A percentile compares a stretch with the other conserved stretches of the same genome.
phyloP scores from a whole-genome alignment of 2,329 filamentous ascomycete genomes.

The Exophiala dermatitidis region DNA sequence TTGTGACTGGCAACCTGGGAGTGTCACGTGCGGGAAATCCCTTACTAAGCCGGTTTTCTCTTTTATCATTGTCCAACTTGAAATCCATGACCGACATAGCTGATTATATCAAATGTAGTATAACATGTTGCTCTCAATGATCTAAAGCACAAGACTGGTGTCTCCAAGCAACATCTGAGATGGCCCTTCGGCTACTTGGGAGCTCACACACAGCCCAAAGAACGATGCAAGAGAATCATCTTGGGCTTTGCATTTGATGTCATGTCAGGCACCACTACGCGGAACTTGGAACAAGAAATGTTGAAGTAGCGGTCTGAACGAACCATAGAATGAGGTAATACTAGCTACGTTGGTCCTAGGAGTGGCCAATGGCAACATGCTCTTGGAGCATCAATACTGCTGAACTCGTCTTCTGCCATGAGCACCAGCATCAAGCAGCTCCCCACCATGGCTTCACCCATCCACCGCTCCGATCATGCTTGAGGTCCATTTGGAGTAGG shows the following conservation, averaged over 20 bases:
- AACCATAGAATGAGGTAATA: not conserved
- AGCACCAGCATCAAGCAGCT: not conserved
- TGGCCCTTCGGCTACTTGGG: too few relatives aligned
- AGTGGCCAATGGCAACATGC: not conserved
- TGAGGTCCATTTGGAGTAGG: slow-evolving; percentile 12
- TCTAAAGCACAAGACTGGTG: too few relatives aligned
- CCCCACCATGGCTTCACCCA: not conserved
- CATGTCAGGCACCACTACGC: not conserved
- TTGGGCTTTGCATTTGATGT: too few relatives aligned
- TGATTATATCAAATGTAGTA: too few relatives aligned
- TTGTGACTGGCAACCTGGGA: not conserved
- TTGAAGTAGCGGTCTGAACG: too few relatives aligned
- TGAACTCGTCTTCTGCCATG: not conserved
- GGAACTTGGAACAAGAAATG: too few relatives aligned
- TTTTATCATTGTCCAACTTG: not conserved
- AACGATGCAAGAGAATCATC: too few relatives aligned
- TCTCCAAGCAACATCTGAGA: too few relatives aligned
- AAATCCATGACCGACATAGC: too few relatives aligned
- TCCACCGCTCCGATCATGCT: not conserved
- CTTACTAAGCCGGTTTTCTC: not conserved
- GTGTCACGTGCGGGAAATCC: not conserved
- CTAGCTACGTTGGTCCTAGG: not conserved
- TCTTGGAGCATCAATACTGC: not conserved
- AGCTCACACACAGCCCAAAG: too few relatives aligned
- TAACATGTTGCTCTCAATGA: too few relatives aligned